Conservation (phyloP, 2,329 filamentous ascomycete genomes). For the Botrytis porri region DNA sequence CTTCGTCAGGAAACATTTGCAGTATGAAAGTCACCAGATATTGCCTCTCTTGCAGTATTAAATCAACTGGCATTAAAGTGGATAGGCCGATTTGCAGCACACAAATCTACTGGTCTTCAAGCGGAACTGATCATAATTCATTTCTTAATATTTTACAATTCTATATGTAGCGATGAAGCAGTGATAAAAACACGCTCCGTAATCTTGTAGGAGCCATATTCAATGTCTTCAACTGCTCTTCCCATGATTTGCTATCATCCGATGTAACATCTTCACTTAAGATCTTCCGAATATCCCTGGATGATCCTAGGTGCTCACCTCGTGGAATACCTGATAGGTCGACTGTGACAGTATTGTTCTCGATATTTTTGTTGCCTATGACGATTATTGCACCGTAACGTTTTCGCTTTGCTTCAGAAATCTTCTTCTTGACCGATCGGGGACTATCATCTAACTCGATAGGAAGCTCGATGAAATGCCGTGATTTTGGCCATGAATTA, state of each 20-base stretch:
- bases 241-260: conserved; percentile 9
- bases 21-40: background rate
- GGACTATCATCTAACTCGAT: conserved; percentile 68
- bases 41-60: background rate
- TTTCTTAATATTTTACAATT: conserved; percentile 5
- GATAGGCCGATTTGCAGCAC: background rate
- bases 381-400: conserved; percentile 74
- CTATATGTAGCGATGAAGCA: conserved; percentile 11
- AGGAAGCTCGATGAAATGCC: conserved; percentile 41
- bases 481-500: conserved; percentile 28
- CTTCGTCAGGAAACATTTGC: background rate
- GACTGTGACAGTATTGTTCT: conserved; percentile 54
- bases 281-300: background rate
- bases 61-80: too few species aligned
- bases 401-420: conserved; percentile 66
- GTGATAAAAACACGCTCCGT: conserved; percentile 1
- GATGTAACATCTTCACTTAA: background rate
- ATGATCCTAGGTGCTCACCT: background rate
- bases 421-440: conserved; percentile 64
- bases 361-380: conserved; percentile 64
- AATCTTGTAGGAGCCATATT: background rate
- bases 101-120: background rate
- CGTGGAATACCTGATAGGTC: conserved; percentile 41
- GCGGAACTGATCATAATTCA: background rate
- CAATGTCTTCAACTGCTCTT: conserved; percentile 8